These are phyloP conservation scores for Yamadazyma mexicana DNA, from an alignment of 1,139 yeast species.

Conservation along the genomic window DNA sequence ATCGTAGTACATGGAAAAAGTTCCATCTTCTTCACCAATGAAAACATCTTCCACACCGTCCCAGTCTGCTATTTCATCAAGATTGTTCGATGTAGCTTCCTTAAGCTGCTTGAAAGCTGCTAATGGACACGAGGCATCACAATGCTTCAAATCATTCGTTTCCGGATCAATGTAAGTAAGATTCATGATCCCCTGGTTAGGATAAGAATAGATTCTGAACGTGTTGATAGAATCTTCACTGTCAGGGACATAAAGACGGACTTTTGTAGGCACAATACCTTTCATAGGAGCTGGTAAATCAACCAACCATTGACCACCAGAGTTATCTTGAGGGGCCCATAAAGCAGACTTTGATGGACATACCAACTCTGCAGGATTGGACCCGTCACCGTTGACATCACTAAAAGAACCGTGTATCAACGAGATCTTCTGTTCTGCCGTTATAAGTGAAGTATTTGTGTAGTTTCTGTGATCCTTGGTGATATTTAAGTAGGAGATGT, in stretches of 20 bases:
- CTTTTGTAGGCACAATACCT: constrained; percentile 66
- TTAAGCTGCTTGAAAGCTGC: constrained; percentile 30
- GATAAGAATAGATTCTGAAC: constrained; percentile 75
- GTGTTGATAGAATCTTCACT: constrained; percentile 55
- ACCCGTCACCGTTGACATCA: constrained; percentile 49
- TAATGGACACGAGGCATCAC: constrained; percentile 91
- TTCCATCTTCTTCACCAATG: constrained; percentile 36
- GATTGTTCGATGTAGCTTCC: constrained; percentile 23
- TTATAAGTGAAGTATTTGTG: constrained; percentile 39
- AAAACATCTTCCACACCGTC: constrained; percentile 24
- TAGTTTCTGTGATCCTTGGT: constrained; percentile 26
- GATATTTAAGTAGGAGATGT: constrained; percentile 24
- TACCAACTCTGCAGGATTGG: constrained; percentile 40
- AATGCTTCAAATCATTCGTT: constrained; percentile 52
- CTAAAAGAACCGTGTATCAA: constrained; percentile 61
- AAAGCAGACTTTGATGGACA: constrained; percentile 55
- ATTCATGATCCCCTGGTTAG: constrained; percentile 89
- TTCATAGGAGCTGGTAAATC: constrained; percentile 53
- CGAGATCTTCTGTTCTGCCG: constrained; percentile 68
- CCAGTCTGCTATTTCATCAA: constrained; percentile 21
- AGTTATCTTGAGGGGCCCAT: constrained; percentile 58
- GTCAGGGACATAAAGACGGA: constrained; percentile 67
- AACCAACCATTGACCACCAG: constrained; percentile 71
- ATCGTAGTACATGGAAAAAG: constrained; percentile 39
- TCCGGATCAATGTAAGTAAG: constrained; percentile 78